Percentiles rank a stretch among this genome's conserved stretches.
These are phyloP conservation scores for Naganishia sp. DNA, from an alignment of 1,284 basidiomycete genomes.

Conservation along the genomic window DNA sequence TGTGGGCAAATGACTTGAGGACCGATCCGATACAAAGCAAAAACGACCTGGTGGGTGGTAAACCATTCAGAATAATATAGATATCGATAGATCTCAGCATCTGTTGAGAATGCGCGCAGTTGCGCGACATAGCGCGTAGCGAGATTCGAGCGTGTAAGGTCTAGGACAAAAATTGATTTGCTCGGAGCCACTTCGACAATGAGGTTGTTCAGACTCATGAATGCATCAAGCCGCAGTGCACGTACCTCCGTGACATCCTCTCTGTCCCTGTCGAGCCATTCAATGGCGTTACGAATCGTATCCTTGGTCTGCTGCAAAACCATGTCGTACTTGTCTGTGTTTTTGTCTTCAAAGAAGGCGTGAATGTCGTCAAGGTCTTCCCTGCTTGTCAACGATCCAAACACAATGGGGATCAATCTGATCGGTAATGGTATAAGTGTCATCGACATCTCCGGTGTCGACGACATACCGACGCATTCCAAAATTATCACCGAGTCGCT, in stretches of 20 bases:
- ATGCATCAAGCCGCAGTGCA: slow-evolving; percentile 51
- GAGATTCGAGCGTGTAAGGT: too few relatives aligned
- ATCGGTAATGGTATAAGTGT: slow-evolving; percentile 39
- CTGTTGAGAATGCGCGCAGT: too few relatives aligned
- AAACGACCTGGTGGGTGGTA: too few relatives aligned
- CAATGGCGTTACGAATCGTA: slow-evolving; percentile 56
- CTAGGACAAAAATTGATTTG: too few relatives aligned
- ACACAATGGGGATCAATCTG: slow-evolving; percentile 56
- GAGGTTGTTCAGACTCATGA: too few relatives aligned
- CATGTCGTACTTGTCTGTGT: slow-evolving; percentile 53
- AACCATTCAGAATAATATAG: too few relatives aligned
- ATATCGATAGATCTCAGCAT: too few relatives aligned
- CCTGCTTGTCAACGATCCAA: slow-evolving; percentile 65
- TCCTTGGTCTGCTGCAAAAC: slow-evolving; percentile 59
- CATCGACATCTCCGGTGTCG: slow-evolving; percentile 38
- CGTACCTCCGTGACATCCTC: slow-evolving; percentile 56
- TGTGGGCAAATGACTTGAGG: too few relatives aligned
- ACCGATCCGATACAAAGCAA: too few relatives aligned
- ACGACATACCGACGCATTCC: slow-evolving; percentile 48
- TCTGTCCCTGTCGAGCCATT: slow-evolving; percentile 59
- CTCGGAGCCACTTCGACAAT: too few relatives aligned
- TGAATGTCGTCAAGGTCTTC: slow-evolving; percentile 68
- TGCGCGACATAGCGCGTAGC: too few relatives aligned
- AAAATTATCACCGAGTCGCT: slow-evolving; percentile 71
- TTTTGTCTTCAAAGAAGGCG: slow-evolving; percentile 60